phyloP scores from a whole-genome alignment of 1,139 yeast genomes.

The Kodamaea derodonti region DNA sequence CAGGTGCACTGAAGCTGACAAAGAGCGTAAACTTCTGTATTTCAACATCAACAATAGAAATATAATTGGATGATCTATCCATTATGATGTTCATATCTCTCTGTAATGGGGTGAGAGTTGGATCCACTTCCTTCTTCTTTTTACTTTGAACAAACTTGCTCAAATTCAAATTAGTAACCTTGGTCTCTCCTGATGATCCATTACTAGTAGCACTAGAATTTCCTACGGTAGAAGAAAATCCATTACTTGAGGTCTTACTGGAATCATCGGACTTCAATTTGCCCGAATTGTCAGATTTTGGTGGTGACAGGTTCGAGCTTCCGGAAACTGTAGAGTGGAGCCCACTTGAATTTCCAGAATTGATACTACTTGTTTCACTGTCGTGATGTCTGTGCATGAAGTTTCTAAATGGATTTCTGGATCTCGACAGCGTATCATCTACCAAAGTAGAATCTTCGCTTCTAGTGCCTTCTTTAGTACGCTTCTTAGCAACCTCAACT shows the following conservation, averaged over 20 bases:
- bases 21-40: conserved; percentile 52
- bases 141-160: conserved; percentile 1
- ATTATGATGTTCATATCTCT: conserved; percentile 57
- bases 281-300: background rate
- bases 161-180: conserved; percentile 2
- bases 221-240: background rate
- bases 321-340: background rate
- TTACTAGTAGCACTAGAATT: conserved; percentile 1
- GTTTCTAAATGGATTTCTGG: conserved; percentile 15
- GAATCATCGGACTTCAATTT: background rate
- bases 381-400: conserved; percentile 7
- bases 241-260: background rate
- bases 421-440: conserved; percentile 1
- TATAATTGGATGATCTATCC: conserved; percentile 60
- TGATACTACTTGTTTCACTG: background rate
- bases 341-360: background rate
- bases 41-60: conserved; percentile 58
- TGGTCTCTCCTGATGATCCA: conserved; percentile 1
- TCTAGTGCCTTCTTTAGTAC: background rate
- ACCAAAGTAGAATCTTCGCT: background rate
- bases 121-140: background rate
- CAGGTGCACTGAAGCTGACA: conserved; percentile 76
- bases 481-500: too few species aligned
- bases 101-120: background rate
- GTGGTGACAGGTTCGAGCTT: conserved; percentile 1